These are phyloP conservation scores for Botryotinia calthae DNA, from an alignment of 2,329 filamentous ascomycete genomes.

Conservation along the genomic window DNA sequence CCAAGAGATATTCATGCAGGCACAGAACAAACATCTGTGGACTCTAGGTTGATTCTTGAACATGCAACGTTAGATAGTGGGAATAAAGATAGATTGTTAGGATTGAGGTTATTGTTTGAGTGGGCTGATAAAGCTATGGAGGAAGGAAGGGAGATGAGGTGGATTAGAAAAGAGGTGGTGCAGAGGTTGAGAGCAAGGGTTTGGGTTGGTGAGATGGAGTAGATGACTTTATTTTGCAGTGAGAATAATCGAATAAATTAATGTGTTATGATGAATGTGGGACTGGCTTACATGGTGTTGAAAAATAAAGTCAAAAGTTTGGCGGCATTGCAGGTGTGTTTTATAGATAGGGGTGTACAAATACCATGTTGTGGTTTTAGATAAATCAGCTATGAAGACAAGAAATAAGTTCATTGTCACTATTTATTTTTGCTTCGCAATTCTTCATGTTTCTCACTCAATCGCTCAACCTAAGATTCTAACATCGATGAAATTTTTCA, in stretches of 20 bases:
- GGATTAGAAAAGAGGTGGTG: slow-evolving; percentile 56
- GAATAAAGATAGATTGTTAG: slow-evolving; percentile 57
- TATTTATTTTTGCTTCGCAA: not conserved
- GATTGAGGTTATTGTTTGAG: slow-evolving; percentile 61
- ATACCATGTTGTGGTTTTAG: not conserved
- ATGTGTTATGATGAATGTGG: slow-evolving; percentile 19
- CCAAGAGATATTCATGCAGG: slow-evolving; percentile 47
- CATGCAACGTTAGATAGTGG: slow-evolving; percentile 46
- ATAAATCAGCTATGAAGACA: not conserved
- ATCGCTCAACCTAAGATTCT: not conserved
- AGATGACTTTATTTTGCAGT: not conserved
- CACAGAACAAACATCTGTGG: slow-evolving; percentile 57
- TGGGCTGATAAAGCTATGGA: slow-evolving; percentile 56
- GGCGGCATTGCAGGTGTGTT: not conserved
- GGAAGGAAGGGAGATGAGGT: slow-evolving; percentile 46
- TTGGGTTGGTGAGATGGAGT: slow-evolving; percentile 40
- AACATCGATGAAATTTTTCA: not conserved
- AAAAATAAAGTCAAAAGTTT: not conserved
- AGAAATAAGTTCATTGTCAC: not conserved
- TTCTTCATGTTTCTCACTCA: not conserved
- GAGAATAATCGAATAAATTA: not conserved
- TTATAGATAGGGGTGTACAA: not conserved
- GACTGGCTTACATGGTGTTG: not conserved
- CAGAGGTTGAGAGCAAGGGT: slow-evolving; percentile 53
- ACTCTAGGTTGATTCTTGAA: slow-evolving; percentile 58